Conservation (phyloP, 306 rosid genomes). For the Glycine soja region DNA sequence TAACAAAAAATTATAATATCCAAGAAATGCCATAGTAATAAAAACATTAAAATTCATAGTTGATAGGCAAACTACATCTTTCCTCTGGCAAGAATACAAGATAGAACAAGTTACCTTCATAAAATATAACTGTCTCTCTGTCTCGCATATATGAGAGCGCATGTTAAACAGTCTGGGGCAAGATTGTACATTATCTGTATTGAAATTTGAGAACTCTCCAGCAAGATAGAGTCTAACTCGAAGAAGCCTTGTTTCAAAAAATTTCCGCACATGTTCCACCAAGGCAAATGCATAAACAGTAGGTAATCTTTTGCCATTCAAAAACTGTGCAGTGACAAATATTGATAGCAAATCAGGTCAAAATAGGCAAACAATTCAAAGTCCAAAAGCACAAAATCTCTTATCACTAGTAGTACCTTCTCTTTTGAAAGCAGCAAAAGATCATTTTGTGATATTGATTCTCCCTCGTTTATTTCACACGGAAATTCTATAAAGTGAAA, state of each 20-base stretch:
- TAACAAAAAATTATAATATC: not conserved
- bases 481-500: slow-evolving; percentile 75
- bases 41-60: slow-evolving; percentile 10
- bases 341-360: slow-evolving; percentile 17
- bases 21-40: not conserved
- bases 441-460: slow-evolving; percentile 71
- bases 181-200: slow-evolving; percentile 54
- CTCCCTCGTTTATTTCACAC: slow-evolving; percentile 52
- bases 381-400: slow-evolving; percentile 32
- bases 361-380: slow-evolving; percentile 30
- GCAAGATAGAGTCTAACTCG: slow-evolving; percentile 78
- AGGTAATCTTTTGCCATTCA: slow-evolving; percentile 58
- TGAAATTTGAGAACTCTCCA: slow-evolving; percentile 64
- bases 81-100: not conserved
- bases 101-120: slow-evolving; percentile 64
- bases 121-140: slow-evolving; percentile 66
- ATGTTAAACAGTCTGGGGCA: slow-evolving; percentile 69
- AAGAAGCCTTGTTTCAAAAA: slow-evolving; percentile 53
- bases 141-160: slow-evolving; percentile 61
- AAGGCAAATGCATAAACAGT: slow-evolving; percentile 83
- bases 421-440: slow-evolving; percentile 80
- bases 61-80: slow-evolving; percentile 16
- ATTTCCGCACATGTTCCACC: slow-evolving; percentile 70
- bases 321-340: slow-evolving; percentile 54
- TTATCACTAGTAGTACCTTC: slow-evolving; percentile 61